phyloP scores from a whole-genome alignment of 2,329 filamentous ascomycete species.

The Thielaviopsis punctulata region DNA sequence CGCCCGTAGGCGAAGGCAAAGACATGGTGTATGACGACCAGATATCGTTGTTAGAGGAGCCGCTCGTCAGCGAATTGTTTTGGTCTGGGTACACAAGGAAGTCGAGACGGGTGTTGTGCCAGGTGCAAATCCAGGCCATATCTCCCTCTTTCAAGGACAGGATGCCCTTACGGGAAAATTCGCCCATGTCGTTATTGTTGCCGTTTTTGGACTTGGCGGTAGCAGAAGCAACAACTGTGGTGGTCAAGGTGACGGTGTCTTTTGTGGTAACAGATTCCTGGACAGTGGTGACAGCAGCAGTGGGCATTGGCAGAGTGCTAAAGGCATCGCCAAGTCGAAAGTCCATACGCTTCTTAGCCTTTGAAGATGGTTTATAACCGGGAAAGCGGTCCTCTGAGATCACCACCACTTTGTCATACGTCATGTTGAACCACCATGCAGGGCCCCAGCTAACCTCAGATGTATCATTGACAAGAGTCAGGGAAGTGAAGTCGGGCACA shows the following conservation, averaged over 20 bases:
- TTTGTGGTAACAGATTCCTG: slow-evolving; percentile 11
- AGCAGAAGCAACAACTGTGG: background rate
- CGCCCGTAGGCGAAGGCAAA: slow-evolving; percentile 8
- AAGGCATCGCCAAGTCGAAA: slow-evolving; percentile 13
- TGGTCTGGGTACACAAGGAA: slow-evolving; percentile 39
- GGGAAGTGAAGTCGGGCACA: slow-evolving; percentile 21
- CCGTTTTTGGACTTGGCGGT: slow-evolving; percentile 1
- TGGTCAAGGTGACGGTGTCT: slow-evolving; percentile 6
- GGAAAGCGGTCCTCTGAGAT: slow-evolving; percentile 27
- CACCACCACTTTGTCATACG: slow-evolving; percentile 40
- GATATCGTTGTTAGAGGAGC: background rate
- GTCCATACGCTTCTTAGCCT: slow-evolving; percentile 14
- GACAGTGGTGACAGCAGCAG: background rate
- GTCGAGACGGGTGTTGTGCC: slow-evolving; percentile 37
- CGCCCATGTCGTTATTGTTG: slow-evolving; percentile 9
- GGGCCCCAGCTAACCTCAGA: slow-evolving; percentile 31
- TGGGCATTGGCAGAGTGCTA: background rate
- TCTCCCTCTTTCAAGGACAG: slow-evolving; percentile 25
- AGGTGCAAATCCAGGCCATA: slow-evolving; percentile 40
- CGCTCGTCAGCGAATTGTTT: slow-evolving; percentile 24
- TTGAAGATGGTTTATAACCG: slow-evolving; percentile 9
- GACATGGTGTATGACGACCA: slow-evolving; percentile 9
- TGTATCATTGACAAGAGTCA: slow-evolving; percentile 35
- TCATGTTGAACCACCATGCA: slow-evolving; percentile 35
- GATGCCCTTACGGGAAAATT: slow-evolving; percentile 23